Conservation (phyloP, 345 rosid genomes). For the Cochlearia excelsa region DNA sequence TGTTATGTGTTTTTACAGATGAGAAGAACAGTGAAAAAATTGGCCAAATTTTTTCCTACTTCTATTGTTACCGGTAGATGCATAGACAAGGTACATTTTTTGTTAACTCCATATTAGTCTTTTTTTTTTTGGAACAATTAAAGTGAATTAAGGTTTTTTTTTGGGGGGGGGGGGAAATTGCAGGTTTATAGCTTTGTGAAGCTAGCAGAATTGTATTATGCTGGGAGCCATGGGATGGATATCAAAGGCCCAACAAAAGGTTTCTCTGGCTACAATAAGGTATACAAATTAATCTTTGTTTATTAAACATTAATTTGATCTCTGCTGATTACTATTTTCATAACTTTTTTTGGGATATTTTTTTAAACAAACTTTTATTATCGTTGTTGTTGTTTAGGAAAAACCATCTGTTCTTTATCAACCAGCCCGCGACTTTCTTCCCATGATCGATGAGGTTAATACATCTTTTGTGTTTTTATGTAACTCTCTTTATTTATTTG, state of each 20-base stretch:
- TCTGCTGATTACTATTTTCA: conserved; percentile 29
- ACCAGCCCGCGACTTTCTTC: conserved; percentile 82
- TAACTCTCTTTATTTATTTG: background rate
- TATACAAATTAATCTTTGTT: background rate
- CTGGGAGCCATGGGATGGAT: conserved; percentile 99
- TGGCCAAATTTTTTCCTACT: conserved; percentile 70
- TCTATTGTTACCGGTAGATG: conserved; percentile 96
- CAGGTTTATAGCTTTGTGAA: conserved; percentile 85
- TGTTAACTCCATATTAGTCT: background rate
- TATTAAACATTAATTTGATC: background rate
- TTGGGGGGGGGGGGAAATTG: background rate
- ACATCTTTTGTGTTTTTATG: background rate
- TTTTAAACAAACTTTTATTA: background rate
- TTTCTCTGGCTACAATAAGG: conserved; percentile 50
- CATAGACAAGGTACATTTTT: conserved; percentile 80
- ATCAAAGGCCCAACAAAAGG: conserved; percentile 81
- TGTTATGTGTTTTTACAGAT: conserved; percentile 43
- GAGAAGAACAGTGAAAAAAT: conserved; percentile 70
- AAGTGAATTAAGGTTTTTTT: background rate
- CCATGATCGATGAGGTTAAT: conserved; percentile 87
- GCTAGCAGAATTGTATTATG: conserved; percentile 81
- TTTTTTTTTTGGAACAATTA: too few relatives aligned
- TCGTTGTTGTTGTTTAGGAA: conserved; percentile 40
- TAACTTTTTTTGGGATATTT: background rate
- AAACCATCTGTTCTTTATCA: conserved; percentile 60